phyloP scores from a whole-genome alignment of 78 protist species.

The Dictyostelium brefeldianum region DNA sequence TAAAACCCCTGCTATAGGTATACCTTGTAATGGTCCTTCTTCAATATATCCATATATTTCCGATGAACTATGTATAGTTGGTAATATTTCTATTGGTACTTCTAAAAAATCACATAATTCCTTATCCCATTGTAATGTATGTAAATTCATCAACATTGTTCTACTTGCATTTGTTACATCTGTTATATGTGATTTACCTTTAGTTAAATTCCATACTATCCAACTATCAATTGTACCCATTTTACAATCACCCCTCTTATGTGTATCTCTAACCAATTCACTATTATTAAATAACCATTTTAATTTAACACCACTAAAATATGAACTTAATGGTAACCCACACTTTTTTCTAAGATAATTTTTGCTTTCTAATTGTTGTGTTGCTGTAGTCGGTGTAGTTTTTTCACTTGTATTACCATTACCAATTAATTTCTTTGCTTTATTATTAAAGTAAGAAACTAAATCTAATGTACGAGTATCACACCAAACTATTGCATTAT shows the following conservation, averaged over 20 bases:
- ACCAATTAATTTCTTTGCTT: conserved; percentile 31
- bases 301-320: conserved; percentile 88
- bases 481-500: conserved; percentile 91
- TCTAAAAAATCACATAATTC: conserved; percentile 81
- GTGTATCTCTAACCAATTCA: conserved; percentile 38
- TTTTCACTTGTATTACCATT: neutral
- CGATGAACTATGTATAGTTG: conserved; percentile 75
- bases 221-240: conserved; percentile 98
- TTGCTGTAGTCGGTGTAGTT: neutral
- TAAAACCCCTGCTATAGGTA: conserved; percentile 81
- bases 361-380: neutral
- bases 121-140: conserved; percentile 92
- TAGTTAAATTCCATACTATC: conserved; percentile 95
- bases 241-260: conserved; percentile 28
- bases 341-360: conserved; percentile 54
- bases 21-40: conserved; percentile 39
- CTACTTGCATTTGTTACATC: conserved; percentile 99
- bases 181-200: conserved; percentile 90
- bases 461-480: conserved; percentile 31
- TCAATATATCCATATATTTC: conserved; percentile 79
- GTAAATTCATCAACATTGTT: conserved; percentile 97
- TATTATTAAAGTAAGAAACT: conserved; percentile 17
- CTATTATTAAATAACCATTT: conserved; percentile 95
- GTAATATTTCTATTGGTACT: conserved; percentile 70
- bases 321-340: conserved; percentile 97